Percentiles rank a stretch among this genome's conserved stretches.
These are phyloP conservation scores for Aureobasidium vineae DNA, from an alignment of 2,329 filamentous ascomycete genomes.

Conservation along the genomic window DNA sequence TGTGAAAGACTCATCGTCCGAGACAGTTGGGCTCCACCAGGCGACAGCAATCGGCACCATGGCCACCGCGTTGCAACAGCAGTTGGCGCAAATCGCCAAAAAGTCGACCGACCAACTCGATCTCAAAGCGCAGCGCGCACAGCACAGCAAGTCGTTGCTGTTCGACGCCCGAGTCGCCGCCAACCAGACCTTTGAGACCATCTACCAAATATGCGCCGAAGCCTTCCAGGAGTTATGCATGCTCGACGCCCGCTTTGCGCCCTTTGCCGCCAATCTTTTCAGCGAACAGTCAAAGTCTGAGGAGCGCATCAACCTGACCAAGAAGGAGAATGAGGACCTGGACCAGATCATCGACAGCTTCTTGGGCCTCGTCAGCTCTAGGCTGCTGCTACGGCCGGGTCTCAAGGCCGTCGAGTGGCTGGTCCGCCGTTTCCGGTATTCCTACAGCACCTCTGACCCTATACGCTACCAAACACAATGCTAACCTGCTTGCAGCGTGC, in stretches of 20 bases:
- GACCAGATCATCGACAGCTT: slow-evolving; percentile 78
- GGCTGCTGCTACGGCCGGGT: slow-evolving; percentile 78
- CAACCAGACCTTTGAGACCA: slow-evolving; percentile 82
- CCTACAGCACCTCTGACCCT: slow-evolving; percentile 18
- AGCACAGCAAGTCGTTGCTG: slow-evolving; percentile 91
- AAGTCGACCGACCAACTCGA: slow-evolving; percentile 89
- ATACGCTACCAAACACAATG: slow-evolving; percentile 28
- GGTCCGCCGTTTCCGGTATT: slow-evolving; percentile 80
- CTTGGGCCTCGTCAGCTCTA: slow-evolving; percentile 72
- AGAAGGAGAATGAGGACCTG: slow-evolving; percentile 76
- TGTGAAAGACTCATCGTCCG: not conserved
- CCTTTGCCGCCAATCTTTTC: slow-evolving; percentile 78
- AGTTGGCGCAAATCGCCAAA: slow-evolving; percentile 88
- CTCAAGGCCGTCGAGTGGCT: slow-evolving; percentile 95
- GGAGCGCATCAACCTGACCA: slow-evolving; percentile 81
- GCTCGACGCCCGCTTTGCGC: slow-evolving; percentile 73
- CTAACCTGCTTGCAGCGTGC: slow-evolving; percentile 58
- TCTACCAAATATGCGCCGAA: slow-evolving; percentile 82
- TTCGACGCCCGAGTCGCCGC: slow-evolving; percentile 84
- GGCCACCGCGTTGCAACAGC: slow-evolving; percentile 84
- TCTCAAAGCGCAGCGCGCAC: slow-evolving; percentile 85
- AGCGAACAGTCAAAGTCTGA: slow-evolving; percentile 89
- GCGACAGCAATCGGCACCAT: slow-evolving; percentile 47
- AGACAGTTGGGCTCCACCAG: not conserved
- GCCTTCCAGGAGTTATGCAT: slow-evolving; percentile 90